Conservation (phyloP, 768 basidiomycete genomes). For the Neoboletus subvelutipes region DNA sequence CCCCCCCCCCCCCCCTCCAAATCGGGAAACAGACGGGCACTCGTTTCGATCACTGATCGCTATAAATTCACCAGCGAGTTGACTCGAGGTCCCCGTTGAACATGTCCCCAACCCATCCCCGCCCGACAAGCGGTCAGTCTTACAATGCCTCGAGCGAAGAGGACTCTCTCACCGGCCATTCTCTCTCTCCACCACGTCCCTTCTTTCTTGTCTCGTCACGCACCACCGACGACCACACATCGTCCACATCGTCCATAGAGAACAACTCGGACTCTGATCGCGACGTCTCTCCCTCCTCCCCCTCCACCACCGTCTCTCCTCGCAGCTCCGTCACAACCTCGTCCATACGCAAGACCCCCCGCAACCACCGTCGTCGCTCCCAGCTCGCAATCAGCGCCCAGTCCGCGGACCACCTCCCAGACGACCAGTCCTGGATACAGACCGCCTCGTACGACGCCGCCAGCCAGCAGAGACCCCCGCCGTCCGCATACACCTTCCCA, state of each 20-base stretch:
- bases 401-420: conserved; percentile 8
- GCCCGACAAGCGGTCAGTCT: conserved; percentile 14
- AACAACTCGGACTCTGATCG: conserved; percentile 32
- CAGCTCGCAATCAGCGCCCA: conserved; percentile 25
- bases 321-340: conserved; percentile 14
- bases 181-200: conserved; percentile 33
- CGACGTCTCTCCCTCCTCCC: conserved; percentile 21
- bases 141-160: conserved; percentile 28
- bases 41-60: not conserved
- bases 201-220: conserved; percentile 35
- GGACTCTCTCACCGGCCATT: conserved; percentile 21
- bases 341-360: conserved; percentile 18
- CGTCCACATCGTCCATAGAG: conserved; percentile 23
- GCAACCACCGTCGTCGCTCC: conserved; percentile 27
- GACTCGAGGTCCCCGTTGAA: too few relatives aligned
- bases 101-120: conserved; percentile 16
- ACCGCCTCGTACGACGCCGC: conserved; percentile 11
- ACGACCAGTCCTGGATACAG: conserved; percentile 20
- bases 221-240: conserved; percentile 18
- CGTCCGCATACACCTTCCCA: conserved; percentile 44
- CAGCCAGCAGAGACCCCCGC: conserved; percentile 32
- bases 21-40: conserved; percentile 1
- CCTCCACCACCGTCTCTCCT: conserved; percentile 15
- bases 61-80: not conserved
- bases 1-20: too few relatives aligned